A percentile compares a stretch with the other conserved stretches of the same genome.
These are phyloP conservation scores for Alternaria alternata DNA, from an alignment of 2,329 filamentous ascomycete genomes.

Conservation along the genomic window DNA sequence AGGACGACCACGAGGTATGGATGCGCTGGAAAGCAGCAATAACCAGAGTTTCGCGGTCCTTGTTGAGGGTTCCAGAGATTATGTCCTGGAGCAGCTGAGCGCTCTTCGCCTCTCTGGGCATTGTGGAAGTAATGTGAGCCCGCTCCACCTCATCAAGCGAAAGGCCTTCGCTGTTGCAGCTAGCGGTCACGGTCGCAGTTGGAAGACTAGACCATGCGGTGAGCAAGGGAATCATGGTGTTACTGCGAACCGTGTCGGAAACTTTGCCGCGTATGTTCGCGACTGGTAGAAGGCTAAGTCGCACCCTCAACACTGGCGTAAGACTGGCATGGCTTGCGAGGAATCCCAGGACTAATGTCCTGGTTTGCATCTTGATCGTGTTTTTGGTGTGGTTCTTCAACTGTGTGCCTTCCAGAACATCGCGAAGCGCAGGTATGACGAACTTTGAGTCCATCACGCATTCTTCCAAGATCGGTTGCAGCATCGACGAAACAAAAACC, in stretches of 20 bases:
- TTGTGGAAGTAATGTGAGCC: slow-evolving; percentile 62
- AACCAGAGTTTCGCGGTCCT: slow-evolving; percentile 64
- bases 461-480: slow-evolving; percentile 84
- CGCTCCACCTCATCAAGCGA: slow-evolving; percentile 60
- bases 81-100: slow-evolving; percentile 62
- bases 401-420: slow-evolving; percentile 65
- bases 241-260: slow-evolving; percentile 75
- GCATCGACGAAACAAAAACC: slow-evolving; percentile 67
- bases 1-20: slow-evolving; percentile 73
- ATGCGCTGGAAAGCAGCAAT: slow-evolving; percentile 73
- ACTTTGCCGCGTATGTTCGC: slow-evolving; percentile 77
- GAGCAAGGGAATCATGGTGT: slow-evolving; percentile 78
- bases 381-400: slow-evolving; percentile 39
- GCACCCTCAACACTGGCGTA: slow-evolving; percentile 74
- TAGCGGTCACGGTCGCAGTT: slow-evolving; percentile 59
- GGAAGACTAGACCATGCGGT: slow-evolving; percentile 71
- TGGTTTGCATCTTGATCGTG: slow-evolving; percentile 66
- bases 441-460: slow-evolving; percentile 81
- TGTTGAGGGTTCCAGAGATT: slow-evolving; percentile 55
- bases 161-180: slow-evolving; percentile 61
- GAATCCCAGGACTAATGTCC: slow-evolving; percentile 73
- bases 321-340: slow-evolving; percentile 75
- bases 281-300: slow-evolving; percentile 74
- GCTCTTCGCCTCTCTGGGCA: slow-evolving; percentile 66
- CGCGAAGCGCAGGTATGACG: slow-evolving; percentile 69